These are phyloP conservation scores for Tardiomyces depauwii DNA, from an alignment of 1,139 yeast genomes.

Conservation along the genomic window DNA sequence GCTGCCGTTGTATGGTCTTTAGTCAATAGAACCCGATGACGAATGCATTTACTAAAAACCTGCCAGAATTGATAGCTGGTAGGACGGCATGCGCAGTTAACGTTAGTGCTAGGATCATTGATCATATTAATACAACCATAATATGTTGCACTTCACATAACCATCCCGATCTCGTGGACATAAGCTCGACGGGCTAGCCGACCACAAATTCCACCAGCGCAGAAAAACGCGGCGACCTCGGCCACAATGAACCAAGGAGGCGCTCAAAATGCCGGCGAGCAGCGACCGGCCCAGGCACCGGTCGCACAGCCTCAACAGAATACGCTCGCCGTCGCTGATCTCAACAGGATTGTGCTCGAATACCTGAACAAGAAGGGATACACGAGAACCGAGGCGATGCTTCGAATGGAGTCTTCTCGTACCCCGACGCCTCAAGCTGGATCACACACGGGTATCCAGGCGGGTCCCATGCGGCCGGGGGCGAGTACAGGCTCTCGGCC, in stretches of 20 bases:
- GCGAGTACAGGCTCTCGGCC: conserved; percentile 8
- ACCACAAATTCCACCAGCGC: too few relatives aligned
- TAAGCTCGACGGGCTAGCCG: too few relatives aligned
- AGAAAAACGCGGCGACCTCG: neutral
- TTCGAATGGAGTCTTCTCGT: conserved; percentile 77
- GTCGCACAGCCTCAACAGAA: conserved; percentile 8
- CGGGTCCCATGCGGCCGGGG: conserved; percentile 6
- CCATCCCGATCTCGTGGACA: too few relatives aligned
- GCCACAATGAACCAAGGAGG: neutral
- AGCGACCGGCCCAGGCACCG: neutral
- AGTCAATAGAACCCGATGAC: neutral
- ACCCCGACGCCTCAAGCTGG: conserved; percentile 41
- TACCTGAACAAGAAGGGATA: conserved; percentile 90
- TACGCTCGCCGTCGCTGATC: conserved; percentile 56
- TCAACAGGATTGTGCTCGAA: conserved; percentile 83
- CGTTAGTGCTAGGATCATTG: too few relatives aligned
- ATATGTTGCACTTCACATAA: too few relatives aligned
- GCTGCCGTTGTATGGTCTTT: too few relatives aligned
- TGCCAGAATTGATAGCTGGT: too few relatives aligned
- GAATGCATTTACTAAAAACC: too few relatives aligned
- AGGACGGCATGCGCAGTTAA: too few relatives aligned
- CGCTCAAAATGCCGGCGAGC: neutral
- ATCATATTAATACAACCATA: too few relatives aligned
- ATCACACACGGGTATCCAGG: conserved; percentile 11
- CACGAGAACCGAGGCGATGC: conserved; percentile 86